These are phyloP conservation scores for Botrytis squamosa DNA, from an alignment of 2,329 filamentous ascomycete species.

Conservation along the genomic window DNA sequence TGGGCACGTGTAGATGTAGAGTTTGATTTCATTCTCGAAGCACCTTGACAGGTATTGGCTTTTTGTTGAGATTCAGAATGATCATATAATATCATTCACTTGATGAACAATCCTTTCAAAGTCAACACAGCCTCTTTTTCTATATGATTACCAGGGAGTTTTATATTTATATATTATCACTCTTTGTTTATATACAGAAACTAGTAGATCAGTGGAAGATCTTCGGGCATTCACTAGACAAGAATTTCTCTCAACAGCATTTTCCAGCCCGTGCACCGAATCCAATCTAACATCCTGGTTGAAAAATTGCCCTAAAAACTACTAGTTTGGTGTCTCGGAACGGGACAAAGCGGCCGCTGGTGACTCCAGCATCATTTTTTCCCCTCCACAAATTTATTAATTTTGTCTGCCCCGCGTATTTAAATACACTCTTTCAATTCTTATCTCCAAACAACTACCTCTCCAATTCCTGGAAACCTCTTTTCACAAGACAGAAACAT, in stretches of 20 bases:
- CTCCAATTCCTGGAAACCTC: not conserved
- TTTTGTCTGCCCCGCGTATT: conserved; percentile 3
- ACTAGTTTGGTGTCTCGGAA: not conserved
- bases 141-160: not conserved
- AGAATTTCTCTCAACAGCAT: not conserved
- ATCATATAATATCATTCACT: not conserved
- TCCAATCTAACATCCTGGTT: not conserved
- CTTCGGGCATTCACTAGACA: not conserved
- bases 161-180: not conserved
- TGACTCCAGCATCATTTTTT: not conserved
- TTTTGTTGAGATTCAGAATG: not conserved
- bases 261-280: not conserved
- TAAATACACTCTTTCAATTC: not conserved
- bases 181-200: not conserved
- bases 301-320: not conserved
- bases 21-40: not conserved
- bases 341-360: conserved; percentile 4
- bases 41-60: not conserved
- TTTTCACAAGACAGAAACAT: not conserved
- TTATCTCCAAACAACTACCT: not conserved
- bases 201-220: not conserved
- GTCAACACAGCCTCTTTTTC: not conserved
- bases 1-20: not conserved
- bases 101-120: not conserved
- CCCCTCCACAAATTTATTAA: conserved; percentile 4